These are phyloP conservation scores for Septoria linicola DNA, from an alignment of 2,329 filamentous ascomycete genomes.

Conservation along the genomic window DNA sequence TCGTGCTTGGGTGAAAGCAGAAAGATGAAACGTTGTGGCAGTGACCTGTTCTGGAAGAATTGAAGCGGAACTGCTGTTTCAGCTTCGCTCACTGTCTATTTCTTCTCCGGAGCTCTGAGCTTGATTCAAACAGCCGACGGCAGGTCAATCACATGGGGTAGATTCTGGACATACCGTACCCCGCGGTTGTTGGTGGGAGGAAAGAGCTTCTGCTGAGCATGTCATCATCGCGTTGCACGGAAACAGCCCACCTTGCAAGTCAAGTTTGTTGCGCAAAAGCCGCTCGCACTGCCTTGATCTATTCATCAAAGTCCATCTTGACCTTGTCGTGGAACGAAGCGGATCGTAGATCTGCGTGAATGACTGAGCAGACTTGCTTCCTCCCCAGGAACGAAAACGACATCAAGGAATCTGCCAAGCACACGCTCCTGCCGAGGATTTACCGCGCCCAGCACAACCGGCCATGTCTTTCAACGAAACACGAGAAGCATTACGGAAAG, in stretches of 20 bases:
- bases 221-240: background rate
- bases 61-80: background rate
- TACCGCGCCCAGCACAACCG: no score
- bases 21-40: background rate
- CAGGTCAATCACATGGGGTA: background rate
- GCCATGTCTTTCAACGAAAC: conserved; percentile 9
- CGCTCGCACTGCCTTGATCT: no score
- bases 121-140: conserved; percentile 1
- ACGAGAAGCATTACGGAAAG: conserved; percentile 31
- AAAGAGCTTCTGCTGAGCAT: no score
- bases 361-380: no score
- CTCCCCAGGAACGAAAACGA: no score
- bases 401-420: background rate
- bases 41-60: background rate
- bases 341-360: background rate
- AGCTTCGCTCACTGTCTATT: background rate
- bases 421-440: background rate
- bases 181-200: no score
- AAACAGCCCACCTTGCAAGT: no score
- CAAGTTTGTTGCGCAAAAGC: no score
- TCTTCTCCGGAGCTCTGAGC: background rate
- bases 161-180: background rate
- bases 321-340: background rate
- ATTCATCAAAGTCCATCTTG: background rate
- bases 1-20: background rate